Evolutionary conservation across 805 yeast species (phyloP), one percentile per base, ranked within the genome.

Genomic region (Komagataella populi): DNA sequence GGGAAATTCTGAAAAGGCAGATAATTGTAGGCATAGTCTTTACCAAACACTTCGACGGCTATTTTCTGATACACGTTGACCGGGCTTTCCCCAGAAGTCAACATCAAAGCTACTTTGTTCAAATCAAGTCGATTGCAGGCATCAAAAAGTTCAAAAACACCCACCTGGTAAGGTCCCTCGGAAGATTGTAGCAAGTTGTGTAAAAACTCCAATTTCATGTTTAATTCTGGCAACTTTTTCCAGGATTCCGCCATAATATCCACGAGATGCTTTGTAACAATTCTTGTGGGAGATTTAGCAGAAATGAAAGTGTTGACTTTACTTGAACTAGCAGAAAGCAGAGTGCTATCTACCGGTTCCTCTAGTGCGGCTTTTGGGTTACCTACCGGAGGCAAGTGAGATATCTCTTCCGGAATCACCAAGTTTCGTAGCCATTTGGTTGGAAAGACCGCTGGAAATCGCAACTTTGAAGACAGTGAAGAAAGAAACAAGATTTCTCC

Each of bases 391-490:
- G 54, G 52, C 17, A 60, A 49, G 2, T 50, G 55, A 17, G 36
- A 23, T 17, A 43, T 3, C 4, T 46, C 23, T 54, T 68, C 71
- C 14, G 64, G 59, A 54, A 64, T 52, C 4, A 68, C 58, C 22
- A 59, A 53, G 45, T 62, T 56, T 1, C 55, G 43, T 17, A 71
- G 59, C 70, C 72, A 70, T 6, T 53, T 54, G 23, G 55, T 57
- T 0, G 80, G 77, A 20, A 80, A 67, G 1, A 78, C 71, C 5
- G 63, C 58, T 1, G 90, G 89, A 8, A 84, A 67, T 48, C 87
- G 67, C 30, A 77, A 58, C 14, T 65, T 62, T 17, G 68, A 61
- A 52, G 71, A 74, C 10, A 75, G 67, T 1, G 70, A 70, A 8
- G 39, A 30, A 30, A 30, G 39, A 64, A 74, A 82, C 2, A 67